Evolutionary conservation across 2,329 filamentous ascomycete genomes (phyloP).

Genomic region (Penicillium sp.): DNA sequence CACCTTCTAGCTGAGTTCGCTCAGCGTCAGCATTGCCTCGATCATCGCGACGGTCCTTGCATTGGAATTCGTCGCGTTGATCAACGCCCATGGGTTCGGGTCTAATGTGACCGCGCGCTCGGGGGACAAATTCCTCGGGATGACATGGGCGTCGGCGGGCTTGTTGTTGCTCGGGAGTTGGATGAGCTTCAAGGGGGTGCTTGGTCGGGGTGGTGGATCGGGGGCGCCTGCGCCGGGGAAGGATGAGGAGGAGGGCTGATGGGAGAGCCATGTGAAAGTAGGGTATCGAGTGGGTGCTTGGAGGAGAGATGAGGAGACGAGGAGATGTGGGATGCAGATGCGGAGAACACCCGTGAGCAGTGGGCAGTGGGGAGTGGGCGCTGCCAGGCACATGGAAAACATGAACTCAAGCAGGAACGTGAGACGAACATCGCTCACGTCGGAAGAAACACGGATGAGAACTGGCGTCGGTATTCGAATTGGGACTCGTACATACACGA

Average conservation of each 20-base stretch:
- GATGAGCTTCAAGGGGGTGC: conserved; percentile 32
- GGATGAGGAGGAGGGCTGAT: conserved; percentile 22
- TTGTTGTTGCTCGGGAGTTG: conserved; percentile 35
- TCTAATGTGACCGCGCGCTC: conserved; percentile 53
- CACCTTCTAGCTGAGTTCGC: conserved; percentile 50
- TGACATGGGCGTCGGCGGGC: conserved; percentile 61
- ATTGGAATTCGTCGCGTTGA: conserved; percentile 54
- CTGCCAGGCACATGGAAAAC: too few species aligned
- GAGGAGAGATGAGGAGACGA: not conserved
- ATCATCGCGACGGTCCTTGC: conserved; percentile 70
- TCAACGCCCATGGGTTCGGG: conserved; percentile 56
- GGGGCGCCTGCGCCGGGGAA: conserved; percentile 13
- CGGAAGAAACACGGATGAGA: conserved; percentile 2
- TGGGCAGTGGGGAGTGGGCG: too few species aligned
- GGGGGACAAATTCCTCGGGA: conserved; percentile 57
- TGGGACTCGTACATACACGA: conserved; percentile 11
- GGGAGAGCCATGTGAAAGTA: not conserved
- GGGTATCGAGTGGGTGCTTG: not conserved
- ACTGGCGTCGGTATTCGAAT: not conserved
- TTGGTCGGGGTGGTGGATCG: conserved; percentile 18
- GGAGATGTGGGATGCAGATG: not conserved
- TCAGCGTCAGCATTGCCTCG: conserved; percentile 69
- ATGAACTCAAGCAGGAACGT: too few species aligned
- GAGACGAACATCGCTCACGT: not conserved
- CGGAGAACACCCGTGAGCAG: not conserved